Conservation (phyloP, 1,284 basidiomycete species). For the Puccinia triticina region DNA sequence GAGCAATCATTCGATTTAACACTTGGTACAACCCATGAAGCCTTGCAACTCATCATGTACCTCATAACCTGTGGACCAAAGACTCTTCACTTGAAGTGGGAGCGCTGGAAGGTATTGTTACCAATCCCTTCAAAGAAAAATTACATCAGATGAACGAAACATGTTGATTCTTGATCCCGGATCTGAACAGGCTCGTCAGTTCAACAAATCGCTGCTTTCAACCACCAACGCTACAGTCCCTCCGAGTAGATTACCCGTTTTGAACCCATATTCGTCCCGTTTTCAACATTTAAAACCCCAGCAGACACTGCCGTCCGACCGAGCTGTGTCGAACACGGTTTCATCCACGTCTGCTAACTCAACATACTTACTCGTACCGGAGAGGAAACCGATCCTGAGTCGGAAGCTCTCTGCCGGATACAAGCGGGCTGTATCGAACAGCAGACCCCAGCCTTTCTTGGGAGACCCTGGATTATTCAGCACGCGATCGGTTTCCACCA, state of each 20-base stretch:
- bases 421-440: slow-evolving; percentile 47
- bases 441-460: slow-evolving; percentile 28
- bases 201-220: slow-evolving; percentile 48
- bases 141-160: background rate
- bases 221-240: background rate
- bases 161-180: background rate
- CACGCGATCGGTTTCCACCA: slow-evolving; percentile 6
- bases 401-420: slow-evolving; percentile 44
- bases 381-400: slow-evolving; percentile 39
- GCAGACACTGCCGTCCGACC: background rate
- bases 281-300: slow-evolving; percentile 21
- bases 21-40: slow-evolving; percentile 43
- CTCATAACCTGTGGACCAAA: slow-evolving; percentile 44
- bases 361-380: slow-evolving; percentile 17
- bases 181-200: slow-evolving; percentile 37
- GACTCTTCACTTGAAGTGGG: slow-evolving; percentile 1
- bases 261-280: slow-evolving; percentile 1
- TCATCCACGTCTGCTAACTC: background rate
- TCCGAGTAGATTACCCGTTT: slow-evolving; percentile 19
- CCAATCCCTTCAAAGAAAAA: background rate
- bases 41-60: slow-evolving; percentile 37
- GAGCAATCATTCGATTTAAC: slow-evolving; percentile 43
- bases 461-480: slow-evolving; percentile 25
- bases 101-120: slow-evolving; percentile 38
- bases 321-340: background rate